A percentile compares a stretch with the other conserved stretches of the same genome.
phyloP scores from a whole-genome alignment of 78 protist species.

The Goniomonas avonlea region DNA sequence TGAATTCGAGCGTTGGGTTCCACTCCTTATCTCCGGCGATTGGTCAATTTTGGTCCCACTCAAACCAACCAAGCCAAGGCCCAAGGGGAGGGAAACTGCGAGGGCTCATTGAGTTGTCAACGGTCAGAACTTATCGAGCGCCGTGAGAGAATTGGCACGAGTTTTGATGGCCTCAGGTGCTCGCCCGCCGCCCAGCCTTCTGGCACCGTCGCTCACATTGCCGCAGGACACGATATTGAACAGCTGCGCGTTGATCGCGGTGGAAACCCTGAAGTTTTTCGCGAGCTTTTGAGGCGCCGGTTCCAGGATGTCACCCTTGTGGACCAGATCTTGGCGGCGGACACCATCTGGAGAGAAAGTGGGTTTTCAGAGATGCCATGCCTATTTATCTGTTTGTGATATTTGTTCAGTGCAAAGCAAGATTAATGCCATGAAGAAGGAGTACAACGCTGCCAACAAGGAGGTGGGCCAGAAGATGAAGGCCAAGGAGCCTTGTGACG shows the following conservation, averaged over 20 bases:
- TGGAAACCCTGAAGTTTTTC: slow-evolving; percentile 79
- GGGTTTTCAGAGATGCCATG: background rate
- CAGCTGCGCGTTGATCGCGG: slow-evolving; percentile 75
- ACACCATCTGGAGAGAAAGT: slow-evolving; percentile 47
- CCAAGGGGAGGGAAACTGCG: too few species aligned
- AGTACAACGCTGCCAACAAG: slow-evolving; percentile 30
- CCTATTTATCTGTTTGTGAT: background rate
- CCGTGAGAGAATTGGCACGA: too few species aligned
- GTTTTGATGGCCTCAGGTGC: too few species aligned
- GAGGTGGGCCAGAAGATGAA: slow-evolving; percentile 40
- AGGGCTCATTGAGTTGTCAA: too few species aligned
- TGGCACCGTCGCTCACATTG: too few species aligned
- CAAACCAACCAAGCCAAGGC: too few species aligned
- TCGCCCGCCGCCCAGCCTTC: too few species aligned
- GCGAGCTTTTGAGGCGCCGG: slow-evolving; percentile 84
- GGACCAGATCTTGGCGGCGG: slow-evolving; percentile 65
- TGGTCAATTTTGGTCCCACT: too few species aligned
- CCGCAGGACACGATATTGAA: slow-evolving; percentile 83
- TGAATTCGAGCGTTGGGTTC: too few species aligned
- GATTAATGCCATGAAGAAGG: slow-evolving; percentile 29
- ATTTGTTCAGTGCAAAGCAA: slow-evolving; percentile 15
- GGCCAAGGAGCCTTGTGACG: slow-evolving; percentile 26
- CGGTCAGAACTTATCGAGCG: too few species aligned
- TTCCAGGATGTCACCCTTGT: slow-evolving; percentile 52
- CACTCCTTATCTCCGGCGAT: too few species aligned